These are phyloP conservation scores for Flaveria ramosissima DNA, from an alignment of 129 eudicot species.

Conservation along the genomic window DNA sequence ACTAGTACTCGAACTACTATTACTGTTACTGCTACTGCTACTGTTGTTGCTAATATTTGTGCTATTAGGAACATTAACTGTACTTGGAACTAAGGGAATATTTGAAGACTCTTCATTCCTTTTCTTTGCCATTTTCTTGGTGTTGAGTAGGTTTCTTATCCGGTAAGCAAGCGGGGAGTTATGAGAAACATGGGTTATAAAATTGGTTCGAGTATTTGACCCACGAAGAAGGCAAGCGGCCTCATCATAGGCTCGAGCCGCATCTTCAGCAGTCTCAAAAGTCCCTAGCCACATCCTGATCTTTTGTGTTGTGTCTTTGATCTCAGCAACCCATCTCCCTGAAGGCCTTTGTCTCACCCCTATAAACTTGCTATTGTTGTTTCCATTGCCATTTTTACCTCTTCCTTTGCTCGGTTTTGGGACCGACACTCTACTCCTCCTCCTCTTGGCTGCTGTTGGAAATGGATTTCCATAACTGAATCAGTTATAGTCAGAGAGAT, in stretches of 20 bases:
- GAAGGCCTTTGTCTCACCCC: slow-evolving; percentile 92
- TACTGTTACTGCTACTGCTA: slow-evolving; percentile 20
- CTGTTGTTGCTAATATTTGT: slow-evolving; percentile 8
- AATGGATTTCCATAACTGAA: slow-evolving; percentile 60
- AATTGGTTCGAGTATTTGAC: slow-evolving; percentile 69
- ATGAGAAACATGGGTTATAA: slow-evolving; percentile 58
- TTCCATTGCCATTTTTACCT: slow-evolving; percentile 38
- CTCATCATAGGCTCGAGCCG: slow-evolving; percentile 86
- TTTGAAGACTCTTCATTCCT: slow-evolving; percentile 18
- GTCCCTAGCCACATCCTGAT: slow-evolving; percentile 94
- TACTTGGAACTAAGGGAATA: not conserved
- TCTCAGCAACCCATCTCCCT: slow-evolving; percentile 95
- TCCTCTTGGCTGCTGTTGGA: slow-evolving; percentile 48
- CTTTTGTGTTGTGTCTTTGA: slow-evolving; percentile 87
- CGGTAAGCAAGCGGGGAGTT: slow-evolving; percentile 76
- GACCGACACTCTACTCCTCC: slow-evolving; percentile 21
- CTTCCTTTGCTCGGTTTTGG: slow-evolving; percentile 49
- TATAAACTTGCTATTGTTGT: slow-evolving; percentile 54
- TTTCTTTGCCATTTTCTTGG: slow-evolving; percentile 51
- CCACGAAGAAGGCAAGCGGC: slow-evolving; percentile 89
- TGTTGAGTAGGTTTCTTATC: slow-evolving; percentile 63
- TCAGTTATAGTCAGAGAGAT: not conserved
- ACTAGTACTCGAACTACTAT: slow-evolving; percentile 22
- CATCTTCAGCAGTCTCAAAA: slow-evolving; percentile 82
- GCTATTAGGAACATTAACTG: slow-evolving; percentile 26